Base-by-base conservation (phyloP, 768 basidiomycete genomes). In the Termitomyces heimii region DNA sequence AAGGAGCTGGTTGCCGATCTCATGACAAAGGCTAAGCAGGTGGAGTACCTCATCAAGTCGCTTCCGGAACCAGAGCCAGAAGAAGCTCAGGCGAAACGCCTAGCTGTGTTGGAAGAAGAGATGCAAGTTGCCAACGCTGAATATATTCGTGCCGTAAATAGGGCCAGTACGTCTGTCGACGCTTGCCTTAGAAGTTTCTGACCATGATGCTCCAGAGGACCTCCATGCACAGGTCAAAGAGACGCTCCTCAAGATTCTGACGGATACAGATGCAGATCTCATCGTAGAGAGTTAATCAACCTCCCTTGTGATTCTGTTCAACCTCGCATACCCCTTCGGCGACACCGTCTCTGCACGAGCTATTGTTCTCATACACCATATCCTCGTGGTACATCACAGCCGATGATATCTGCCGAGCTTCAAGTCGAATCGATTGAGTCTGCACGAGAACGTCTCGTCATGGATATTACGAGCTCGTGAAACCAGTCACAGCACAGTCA, bases 11-110 rank as follows among this genome's bases (percentile, higher is more conserved):
- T 93, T 5, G 74, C 80, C 16, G 93, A 95, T 65, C 76, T 96
- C 40, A 80, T 94, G 40, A 78, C 84, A 39, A 94, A 95, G 65
- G 91, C 92, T 14, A 95, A 95, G 65, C 91, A 94, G 68, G 82
- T 96, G 42, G 89, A 95, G 63, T 86, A 83, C 64, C 80, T 95
- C 48, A 90, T 96, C 51, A 82, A 88, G 50, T 85, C 85, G 0
- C 70, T 96, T 14, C 92, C 92, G 0, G 83, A 82, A 39, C 86
- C 88, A 2, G 92, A 93, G 66, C 78, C 84, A 2, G 89, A 91
- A 65, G 87, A 89, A 66, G 78, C 78, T 22, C 90, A 92, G 86
- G 87, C 88, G 1, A 76, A 75, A 60, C 78, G 92, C n/a, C 70
- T 94, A 13, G 75, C 83, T 63, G 71, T 65, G 0, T 70, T 94